Conservation (phyloP, 1,284 basidiomycete genomes). For the Ustilago shanxiensis region DNA sequence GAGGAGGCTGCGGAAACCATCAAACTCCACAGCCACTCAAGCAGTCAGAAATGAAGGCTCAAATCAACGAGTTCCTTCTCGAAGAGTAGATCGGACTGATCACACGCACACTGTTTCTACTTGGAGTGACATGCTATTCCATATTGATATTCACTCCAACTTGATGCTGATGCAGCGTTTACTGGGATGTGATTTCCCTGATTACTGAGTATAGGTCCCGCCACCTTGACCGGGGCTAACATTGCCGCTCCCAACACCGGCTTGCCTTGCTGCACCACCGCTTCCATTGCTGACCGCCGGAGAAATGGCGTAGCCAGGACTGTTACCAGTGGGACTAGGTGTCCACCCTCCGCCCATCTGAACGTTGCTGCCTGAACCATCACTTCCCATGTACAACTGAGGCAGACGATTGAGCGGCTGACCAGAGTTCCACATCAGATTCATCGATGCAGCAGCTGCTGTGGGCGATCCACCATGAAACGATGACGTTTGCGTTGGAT, state of each 20-base stretch:
- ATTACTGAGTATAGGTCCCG: slow-evolving; percentile 8
- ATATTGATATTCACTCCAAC: background rate
- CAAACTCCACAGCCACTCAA: slow-evolving; percentile 29
- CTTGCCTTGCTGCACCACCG: background rate
- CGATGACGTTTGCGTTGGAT: background rate
- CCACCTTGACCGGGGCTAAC: slow-evolving; percentile 19
- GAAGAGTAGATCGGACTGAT: slow-evolving; percentile 9
- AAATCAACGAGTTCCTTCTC: slow-evolving; percentile 47
- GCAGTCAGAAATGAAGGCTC: slow-evolving; percentile 34
- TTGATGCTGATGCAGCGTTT: background rate
- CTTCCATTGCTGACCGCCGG: background rate
- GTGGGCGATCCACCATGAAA: slow-evolving; percentile 12
- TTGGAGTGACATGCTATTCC: slow-evolving; percentile 1
- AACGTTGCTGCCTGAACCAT: background rate
- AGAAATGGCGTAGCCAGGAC: slow-evolving; percentile 12
- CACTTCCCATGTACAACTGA: slow-evolving; percentile 12
- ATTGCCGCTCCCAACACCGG: slow-evolving; percentile 11
- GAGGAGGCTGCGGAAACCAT: slow-evolving; percentile 15
- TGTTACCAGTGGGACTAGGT: slow-evolving; percentile 13
- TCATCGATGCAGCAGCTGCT: slow-evolving; percentile 19
- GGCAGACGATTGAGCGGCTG: slow-evolving; percentile 13
- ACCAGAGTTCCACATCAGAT: slow-evolving; percentile 30
- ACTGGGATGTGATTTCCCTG: background rate
- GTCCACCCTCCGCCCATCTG: slow-evolving; percentile 20
- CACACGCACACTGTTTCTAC: background rate